Evolutionary conservation across 208 protist species (phyloP).

Genomic region (Trichomonas tenax): DNA sequence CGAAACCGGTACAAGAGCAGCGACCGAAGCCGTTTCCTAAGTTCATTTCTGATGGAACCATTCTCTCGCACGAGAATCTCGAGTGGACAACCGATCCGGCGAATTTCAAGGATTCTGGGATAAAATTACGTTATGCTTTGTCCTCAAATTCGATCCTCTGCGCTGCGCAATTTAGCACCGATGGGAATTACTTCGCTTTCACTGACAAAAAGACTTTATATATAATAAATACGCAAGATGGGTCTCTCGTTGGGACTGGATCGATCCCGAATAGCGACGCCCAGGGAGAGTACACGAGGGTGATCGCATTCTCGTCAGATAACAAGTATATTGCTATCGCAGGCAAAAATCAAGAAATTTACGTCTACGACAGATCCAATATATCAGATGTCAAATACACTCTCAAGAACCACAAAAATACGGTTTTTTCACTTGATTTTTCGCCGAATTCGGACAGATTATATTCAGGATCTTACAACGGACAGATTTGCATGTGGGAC

Average conservation of each 20-base stretch:
- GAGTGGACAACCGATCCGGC: not conserved
- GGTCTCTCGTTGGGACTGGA: not conserved
- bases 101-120: not conserved
- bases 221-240: not conserved
- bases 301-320: not conserved
- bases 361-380: not conserved
- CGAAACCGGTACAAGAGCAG: not conserved
- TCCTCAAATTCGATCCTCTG: not conserved
- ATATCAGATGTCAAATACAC: not conserved
- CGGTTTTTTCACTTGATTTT: not conserved
- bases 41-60: not conserved
- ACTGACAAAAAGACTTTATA: not conserved
- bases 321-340: not conserved
- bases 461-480: not conserved
- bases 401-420: not conserved
- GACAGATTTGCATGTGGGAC: not conserved
- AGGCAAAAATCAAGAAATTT: not conserved
- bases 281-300: not conserved
- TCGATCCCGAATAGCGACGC: not conserved
- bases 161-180: not conserved
- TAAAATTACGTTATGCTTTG: not conserved
- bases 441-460: not conserved
- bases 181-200: not conserved
- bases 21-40: not conserved
- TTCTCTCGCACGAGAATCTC: not conserved